These are phyloP conservation scores for Proliferodiscus dingleyae DNA, from an alignment of 2,329 filamentous ascomycete genomes.

Conservation along the genomic window DNA sequence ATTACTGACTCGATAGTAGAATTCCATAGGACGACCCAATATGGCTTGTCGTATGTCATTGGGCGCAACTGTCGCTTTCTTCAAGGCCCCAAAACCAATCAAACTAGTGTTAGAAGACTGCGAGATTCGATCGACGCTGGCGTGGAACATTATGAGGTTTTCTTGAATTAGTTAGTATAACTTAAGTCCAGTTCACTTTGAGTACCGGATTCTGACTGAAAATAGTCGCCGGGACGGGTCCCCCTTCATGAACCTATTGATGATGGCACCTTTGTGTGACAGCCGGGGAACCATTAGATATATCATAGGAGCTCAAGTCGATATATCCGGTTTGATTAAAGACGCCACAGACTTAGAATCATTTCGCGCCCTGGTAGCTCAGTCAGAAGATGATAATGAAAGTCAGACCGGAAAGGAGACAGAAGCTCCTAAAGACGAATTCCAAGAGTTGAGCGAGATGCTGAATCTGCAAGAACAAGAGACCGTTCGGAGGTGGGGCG, in stretches of 20 bases:
- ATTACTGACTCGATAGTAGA: constrained; percentile 41
- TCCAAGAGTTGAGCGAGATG: constrained; percentile 64
- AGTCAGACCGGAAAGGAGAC: constrained; percentile 14
- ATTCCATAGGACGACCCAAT: constrained; percentile 70
- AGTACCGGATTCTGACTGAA: constrained; percentile 7
- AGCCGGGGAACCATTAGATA: constrained; percentile 57
- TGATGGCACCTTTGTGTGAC: constrained; percentile 59
- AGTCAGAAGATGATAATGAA: constrained; percentile 25
- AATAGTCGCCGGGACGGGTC: constrained; percentile 57
- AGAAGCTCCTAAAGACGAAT: constrained; percentile 49
- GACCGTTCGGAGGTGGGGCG: constrained; percentile 57
- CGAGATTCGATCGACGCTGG: constrained; percentile 55
- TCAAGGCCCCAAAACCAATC: constrained; percentile 68
- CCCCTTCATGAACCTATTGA: constrained; percentile 63
- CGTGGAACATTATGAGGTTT: constrained; percentile 68
- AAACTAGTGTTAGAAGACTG: constrained; percentile 56
- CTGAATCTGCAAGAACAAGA: constrained; percentile 64
- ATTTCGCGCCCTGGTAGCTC: constrained; percentile 42
- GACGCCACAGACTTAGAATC: constrained; percentile 57
- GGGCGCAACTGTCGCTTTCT: constrained; percentile 76
- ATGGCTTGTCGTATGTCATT: constrained; percentile 67
- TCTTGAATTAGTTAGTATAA: constrained; percentile 62
- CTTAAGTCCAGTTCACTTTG: neutral
- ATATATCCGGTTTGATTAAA: constrained; percentile 58
- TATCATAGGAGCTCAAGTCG: constrained; percentile 62